phyloP scores from a whole-genome alignment of 2,329 filamentous ascomycete genomes.

The Aureobasidium leucospermi region DNA sequence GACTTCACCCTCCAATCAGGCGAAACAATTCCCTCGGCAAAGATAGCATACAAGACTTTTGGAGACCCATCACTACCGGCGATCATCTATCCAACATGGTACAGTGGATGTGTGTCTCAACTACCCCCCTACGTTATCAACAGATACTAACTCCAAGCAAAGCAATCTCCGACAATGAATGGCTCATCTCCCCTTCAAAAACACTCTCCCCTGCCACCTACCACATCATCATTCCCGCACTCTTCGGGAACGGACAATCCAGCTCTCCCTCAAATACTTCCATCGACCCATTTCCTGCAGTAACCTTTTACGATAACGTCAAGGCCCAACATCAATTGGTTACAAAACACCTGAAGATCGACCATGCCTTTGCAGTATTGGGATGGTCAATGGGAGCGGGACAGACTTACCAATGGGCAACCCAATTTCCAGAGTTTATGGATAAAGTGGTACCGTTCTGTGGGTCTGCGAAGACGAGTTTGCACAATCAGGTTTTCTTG shows the following conservation, averaged over 20 bases:
- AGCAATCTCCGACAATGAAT: slow-evolving; percentile 63
- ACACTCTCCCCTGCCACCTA: slow-evolving; percentile 57
- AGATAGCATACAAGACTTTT: slow-evolving; percentile 71
- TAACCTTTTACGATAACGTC: slow-evolving; percentile 63
- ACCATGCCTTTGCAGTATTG: slow-evolving; percentile 54
- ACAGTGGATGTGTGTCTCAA: slow-evolving; percentile 48
- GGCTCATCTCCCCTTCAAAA: slow-evolving; percentile 62
- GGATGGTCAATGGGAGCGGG: slow-evolving; percentile 67
- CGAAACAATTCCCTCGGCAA: slow-evolving; percentile 53
- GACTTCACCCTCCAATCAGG: slow-evolving; percentile 54
- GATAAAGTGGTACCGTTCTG: slow-evolving; percentile 51
- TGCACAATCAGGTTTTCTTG: slow-evolving; percentile 63
- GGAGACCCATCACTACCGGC: slow-evolving; percentile 56
- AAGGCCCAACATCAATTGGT: slow-evolving; percentile 58
- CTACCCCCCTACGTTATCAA: neutral
- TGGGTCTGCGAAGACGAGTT: slow-evolving; percentile 54
- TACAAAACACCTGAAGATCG: slow-evolving; percentile 55
- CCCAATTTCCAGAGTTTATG: slow-evolving; percentile 5
- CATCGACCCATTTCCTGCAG: slow-evolving; percentile 52
- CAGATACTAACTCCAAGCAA: slow-evolving; percentile 18
- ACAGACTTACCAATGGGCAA: slow-evolving; percentile 41
- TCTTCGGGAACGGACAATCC: slow-evolving; percentile 64
- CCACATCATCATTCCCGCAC: slow-evolving; percentile 61
- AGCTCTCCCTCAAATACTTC: slow-evolving; percentile 57
- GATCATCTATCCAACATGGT: slow-evolving; percentile 74